These are phyloP conservation scores for Trametes hirsuta DNA, from an alignment of 1,284 basidiomycete species.

Conservation along the genomic window DNA sequence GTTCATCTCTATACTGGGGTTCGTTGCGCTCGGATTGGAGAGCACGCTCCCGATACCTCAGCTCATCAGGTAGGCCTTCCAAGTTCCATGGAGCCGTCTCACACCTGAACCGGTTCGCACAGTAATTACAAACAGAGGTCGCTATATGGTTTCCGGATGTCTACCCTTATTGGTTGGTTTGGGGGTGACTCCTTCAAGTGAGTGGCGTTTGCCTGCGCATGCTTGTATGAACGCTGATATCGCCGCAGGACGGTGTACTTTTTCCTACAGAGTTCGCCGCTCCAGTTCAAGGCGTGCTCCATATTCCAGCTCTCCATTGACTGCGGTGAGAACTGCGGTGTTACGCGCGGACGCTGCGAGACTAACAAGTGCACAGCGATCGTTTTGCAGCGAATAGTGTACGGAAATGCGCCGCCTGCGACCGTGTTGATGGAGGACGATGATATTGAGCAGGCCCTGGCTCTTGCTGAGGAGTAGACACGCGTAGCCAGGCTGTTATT, in stretches of 20 bases:
- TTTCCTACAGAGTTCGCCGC: conserved; percentile 67
- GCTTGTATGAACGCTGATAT: background rate
- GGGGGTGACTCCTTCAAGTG: conserved; percentile 86
- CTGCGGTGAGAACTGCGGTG: conserved; percentile 51
- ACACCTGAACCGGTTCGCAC: background rate
- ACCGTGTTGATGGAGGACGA: conserved; percentile 57
- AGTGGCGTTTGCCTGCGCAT: conserved; percentile 28
- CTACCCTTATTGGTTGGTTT: conserved; percentile 81
- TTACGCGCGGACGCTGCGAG: too few relatives aligned
- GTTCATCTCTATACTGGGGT: conserved; percentile 75
- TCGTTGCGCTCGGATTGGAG: conserved; percentile 78
- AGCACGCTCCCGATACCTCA: conserved; percentile 85
- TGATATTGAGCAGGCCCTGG: conserved; percentile 73
- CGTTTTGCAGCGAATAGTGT: conserved; percentile 68
- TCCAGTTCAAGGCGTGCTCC: conserved; percentile 82
- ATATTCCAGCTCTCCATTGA: conserved; percentile 82
- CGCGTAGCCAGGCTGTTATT: background rate
- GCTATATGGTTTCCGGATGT: conserved; percentile 82
- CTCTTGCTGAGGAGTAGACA: conserved; percentile 57
- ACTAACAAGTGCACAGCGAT: conserved; percentile 51
- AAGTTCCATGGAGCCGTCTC: background rate
- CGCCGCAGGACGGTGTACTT: conserved; percentile 72
- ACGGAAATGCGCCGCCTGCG: conserved; percentile 65
- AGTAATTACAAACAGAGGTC: conserved; percentile 80
- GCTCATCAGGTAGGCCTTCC: conserved; percentile 58